Evolutionary conservation across 495 filamentous ascomycete species (phyloP).

Genomic region (Podospora pseudocomata): DNA sequence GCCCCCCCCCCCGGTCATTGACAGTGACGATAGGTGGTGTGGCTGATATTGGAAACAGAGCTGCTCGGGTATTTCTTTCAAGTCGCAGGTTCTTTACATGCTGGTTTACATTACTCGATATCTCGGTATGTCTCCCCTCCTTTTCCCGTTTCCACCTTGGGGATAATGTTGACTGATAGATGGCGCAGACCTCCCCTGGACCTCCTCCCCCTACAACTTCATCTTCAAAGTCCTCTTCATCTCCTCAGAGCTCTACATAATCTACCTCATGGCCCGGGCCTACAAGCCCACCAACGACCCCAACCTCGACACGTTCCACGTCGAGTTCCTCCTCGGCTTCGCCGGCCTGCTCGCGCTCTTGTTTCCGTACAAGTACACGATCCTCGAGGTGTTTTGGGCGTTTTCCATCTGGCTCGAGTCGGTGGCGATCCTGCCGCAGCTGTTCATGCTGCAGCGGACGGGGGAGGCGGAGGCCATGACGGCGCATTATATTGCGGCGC

Average conservation of each 20-base stretch:
- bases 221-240: conserved; percentile 97
- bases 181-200: conserved; percentile 80
- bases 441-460: conserved; percentile 96
- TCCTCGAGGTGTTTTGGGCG: conserved; percentile 81
- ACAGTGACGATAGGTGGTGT: not conserved
- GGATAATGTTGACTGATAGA: not conserved
- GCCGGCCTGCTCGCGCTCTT: conserved; percentile 73
- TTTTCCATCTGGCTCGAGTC: conserved; percentile 97
- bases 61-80: conserved; percentile 95
- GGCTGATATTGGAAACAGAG: conserved; percentile 55
- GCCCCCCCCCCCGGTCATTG: conserved; percentile 15
- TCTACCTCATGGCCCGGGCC: conserved; percentile 94
- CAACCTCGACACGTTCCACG: conserved; percentile 92
- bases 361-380: conserved; percentile 76
- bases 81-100: conserved; percentile 91
- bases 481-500: conserved; percentile 95
- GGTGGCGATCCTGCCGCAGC: conserved; percentile 92
- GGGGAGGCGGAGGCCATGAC: conserved; percentile 98
- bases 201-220: conserved; percentile 80
- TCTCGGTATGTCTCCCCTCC: conserved; percentile 55
- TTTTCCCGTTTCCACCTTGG: not conserved
- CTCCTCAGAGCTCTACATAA: conserved; percentile 78
- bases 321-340: conserved; percentile 82
- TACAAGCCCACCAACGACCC: conserved; percentile 96
- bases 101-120: conserved; percentile 92